Conservation (phyloP, 164 flowering plant species). For the Malania oleifera region DNA sequence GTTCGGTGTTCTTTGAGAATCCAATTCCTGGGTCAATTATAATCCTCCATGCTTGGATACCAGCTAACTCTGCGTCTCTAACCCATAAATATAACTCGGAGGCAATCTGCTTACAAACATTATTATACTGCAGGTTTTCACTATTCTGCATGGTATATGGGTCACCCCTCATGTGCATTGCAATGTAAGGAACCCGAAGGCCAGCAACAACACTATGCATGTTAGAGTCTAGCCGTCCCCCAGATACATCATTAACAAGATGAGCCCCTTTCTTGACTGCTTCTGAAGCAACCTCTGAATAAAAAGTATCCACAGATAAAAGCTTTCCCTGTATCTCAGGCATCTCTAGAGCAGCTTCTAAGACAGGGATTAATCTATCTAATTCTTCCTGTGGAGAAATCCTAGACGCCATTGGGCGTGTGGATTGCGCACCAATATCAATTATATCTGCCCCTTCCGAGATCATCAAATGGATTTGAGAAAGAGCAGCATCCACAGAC, state of each 20-base stretch:
- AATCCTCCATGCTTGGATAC: slow-evolving; percentile 91
- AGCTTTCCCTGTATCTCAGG: slow-evolving; percentile 71
- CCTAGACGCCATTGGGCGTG: slow-evolving; percentile 69
- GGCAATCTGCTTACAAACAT: slow-evolving; percentile 69
- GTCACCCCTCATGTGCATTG: slow-evolving; percentile 92
- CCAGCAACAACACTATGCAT: slow-evolving; percentile 61
- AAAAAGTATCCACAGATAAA: slow-evolving; percentile 84
- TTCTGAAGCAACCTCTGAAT: slow-evolving; percentile 77
- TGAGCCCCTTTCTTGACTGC: slow-evolving; percentile 77
- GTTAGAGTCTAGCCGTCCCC: slow-evolving; percentile 60
- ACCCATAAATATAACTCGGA: slow-evolving; percentile 46
- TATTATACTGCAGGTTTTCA: slow-evolving; percentile 55
- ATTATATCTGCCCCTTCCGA: slow-evolving; percentile 88
- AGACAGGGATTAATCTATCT: slow-evolving; percentile 68
- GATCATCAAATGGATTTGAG: slow-evolving; percentile 63
- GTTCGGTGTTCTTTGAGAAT: slow-evolving; percentile 76
- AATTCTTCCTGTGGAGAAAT: slow-evolving; percentile 76
- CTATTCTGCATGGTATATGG: slow-evolving; percentile 77
- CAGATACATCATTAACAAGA: slow-evolving; percentile 83
- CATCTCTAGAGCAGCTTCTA: slow-evolving; percentile 59
- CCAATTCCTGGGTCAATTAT: slow-evolving; percentile 90
- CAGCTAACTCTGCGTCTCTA: slow-evolving; percentile 66
- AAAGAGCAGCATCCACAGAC: slow-evolving; percentile 60
- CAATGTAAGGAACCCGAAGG: slow-evolving; percentile 70
- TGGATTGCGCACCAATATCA: slow-evolving; percentile 93